These are phyloP conservation scores for Erythrophleum fordii DNA, from an alignment of 306 rosid species.

Conservation along the genomic window DNA sequence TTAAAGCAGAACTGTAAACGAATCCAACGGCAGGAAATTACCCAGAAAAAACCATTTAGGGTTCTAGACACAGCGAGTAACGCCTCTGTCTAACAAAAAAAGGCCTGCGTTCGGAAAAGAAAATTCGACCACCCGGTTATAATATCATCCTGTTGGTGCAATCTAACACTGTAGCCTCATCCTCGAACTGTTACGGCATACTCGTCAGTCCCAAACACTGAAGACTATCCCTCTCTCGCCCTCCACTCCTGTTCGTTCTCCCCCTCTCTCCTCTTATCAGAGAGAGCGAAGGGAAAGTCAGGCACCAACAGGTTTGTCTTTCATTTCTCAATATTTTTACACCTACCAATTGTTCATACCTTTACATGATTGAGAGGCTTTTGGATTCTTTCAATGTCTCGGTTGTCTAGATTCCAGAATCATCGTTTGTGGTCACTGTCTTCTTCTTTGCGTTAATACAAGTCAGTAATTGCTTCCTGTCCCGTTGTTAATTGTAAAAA, in stretches of 20 bases:
- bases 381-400: not conserved
- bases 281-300: constrained; percentile 12
- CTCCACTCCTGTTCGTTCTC: not conserved
- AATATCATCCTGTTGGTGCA: not conserved
- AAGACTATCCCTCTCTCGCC: not conserved
- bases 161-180: constrained; percentile 24
- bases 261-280: constrained; percentile 1
- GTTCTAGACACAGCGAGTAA: constrained; percentile 9
- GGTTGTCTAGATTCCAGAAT: not conserved
- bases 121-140: constrained; percentile 18
- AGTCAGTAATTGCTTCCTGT: not conserved
- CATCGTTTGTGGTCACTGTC: not conserved
- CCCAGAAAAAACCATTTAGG: not conserved
- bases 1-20: not conserved
- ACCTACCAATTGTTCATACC: not conserved
- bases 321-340: not conserved
- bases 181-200: constrained; percentile 12
- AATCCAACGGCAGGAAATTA: not conserved
- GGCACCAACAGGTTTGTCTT: constrained; percentile 18
- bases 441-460: not conserved
- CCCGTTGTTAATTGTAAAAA: not conserved
- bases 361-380: not conserved
- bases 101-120: not conserved
- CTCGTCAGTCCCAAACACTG: not conserved
- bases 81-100: not conserved